A percentile compares a stretch with the other conserved stretches of the same genome.
phyloP scores from a whole-genome alignment of 1,139 yeast species.

The Blastobotrys capitulatus region DNA sequence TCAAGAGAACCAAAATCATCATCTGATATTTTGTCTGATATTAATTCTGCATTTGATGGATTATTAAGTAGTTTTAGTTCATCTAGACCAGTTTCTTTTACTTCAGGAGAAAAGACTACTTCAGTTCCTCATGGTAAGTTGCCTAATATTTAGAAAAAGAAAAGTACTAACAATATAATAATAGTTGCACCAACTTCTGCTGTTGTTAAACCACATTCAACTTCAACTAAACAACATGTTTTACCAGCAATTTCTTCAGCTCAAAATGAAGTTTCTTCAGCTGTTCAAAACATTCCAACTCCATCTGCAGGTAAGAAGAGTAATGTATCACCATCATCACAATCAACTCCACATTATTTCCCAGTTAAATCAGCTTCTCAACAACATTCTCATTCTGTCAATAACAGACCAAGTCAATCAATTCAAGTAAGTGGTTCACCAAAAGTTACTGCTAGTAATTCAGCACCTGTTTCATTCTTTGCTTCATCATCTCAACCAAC shows the following conservation, averaged over 20 bases:
- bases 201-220: not conserved
- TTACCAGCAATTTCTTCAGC: slow-evolving; percentile 3
- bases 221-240: not conserved
- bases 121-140: slow-evolving; percentile 9
- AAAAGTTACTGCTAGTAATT: not conserved
- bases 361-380: no score
- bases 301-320: not conserved
- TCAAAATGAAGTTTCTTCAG: not conserved
- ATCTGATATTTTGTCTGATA: slow-evolving; percentile 20
- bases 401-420: not conserved
- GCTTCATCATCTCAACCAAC: not conserved
- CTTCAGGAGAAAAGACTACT: slow-evolving; percentile 10
- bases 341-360: not conserved
- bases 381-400: no score
- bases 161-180: slow-evolving; percentile 4
- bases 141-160: not conserved
- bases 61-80: slow-evolving; percentile 20
- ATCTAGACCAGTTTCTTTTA: slow-evolving; percentile 18
- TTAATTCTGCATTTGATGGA: slow-evolving; percentile 26
- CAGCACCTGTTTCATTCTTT: not conserved
- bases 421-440: not conserved
- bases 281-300: not conserved
- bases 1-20: not conserved
- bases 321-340: not conserved
- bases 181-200: slow-evolving; percentile 4